These are phyloP conservation scores for Cotoneaster glaucophyllus DNA, from an alignment of 306 rosid species.

Conservation along the genomic window DNA sequence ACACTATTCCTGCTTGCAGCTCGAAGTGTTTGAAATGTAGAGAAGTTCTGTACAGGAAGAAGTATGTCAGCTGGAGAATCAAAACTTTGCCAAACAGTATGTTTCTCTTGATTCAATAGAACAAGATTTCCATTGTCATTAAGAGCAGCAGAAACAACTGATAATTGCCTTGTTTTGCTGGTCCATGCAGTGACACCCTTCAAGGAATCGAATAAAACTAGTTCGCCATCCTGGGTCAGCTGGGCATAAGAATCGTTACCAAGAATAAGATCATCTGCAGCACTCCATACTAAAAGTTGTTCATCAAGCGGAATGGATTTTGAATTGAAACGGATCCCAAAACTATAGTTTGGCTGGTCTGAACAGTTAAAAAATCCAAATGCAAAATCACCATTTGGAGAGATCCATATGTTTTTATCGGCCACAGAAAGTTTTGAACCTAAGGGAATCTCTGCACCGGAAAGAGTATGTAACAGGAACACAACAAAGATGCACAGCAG, in stretches of 20 bases:
- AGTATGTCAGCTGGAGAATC: constrained; percentile 64
- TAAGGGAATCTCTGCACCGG: constrained; percentile 45
- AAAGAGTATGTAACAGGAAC: constrained; percentile 37
- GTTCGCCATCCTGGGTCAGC: constrained; percentile 49
- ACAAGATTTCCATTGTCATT: constrained; percentile 66
- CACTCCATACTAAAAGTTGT: constrained; percentile 61
- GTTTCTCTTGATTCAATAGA: constrained; percentile 35
- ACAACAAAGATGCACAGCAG: constrained; percentile 32
- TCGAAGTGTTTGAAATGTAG: constrained; percentile 37
- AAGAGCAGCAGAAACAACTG: constrained; percentile 56
- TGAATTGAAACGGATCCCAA: constrained; percentile 62
- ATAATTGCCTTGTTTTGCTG: constrained; percentile 33
- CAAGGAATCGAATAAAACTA: constrained; percentile 49
- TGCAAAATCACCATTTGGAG: constrained; percentile 66
- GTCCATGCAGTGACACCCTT: constrained; percentile 38
- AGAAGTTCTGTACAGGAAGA: constrained; percentile 69
- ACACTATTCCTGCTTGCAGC: constrained; percentile 40
- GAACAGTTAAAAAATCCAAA: constrained; percentile 52
- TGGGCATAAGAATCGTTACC: constrained; percentile 54
- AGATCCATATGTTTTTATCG: constrained; percentile 52
- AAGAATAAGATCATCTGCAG: constrained; percentile 49
- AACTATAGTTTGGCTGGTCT: constrained; percentile 48
- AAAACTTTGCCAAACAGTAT: constrained; percentile 69
- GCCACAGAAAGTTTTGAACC: constrained; percentile 54
- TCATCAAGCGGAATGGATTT: constrained; percentile 42